Evolutionary conservation across 495 filamentous ascomycete species (phyloP).

Genomic region (Clohesyomyces aquaticus): DNA sequence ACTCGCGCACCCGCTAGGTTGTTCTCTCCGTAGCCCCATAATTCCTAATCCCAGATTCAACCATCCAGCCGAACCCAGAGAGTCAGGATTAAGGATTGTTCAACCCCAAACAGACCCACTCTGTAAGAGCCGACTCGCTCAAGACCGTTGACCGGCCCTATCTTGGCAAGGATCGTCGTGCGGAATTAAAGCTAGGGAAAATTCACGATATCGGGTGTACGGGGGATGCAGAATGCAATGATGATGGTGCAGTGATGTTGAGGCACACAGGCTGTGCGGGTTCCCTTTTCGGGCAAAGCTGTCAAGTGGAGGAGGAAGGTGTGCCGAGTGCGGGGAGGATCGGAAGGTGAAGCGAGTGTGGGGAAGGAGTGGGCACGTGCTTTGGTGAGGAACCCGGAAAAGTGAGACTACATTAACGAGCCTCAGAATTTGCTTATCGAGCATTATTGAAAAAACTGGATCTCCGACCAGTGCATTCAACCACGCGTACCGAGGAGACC

Average conservation of each 20-base stretch:
- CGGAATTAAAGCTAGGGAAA: neutral
- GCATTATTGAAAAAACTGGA: too few species aligned
- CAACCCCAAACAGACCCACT: neutral
- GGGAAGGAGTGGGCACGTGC: neutral
- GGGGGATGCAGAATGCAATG: neutral
- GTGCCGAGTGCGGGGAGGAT: neutral
- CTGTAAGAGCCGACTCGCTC: neutral
- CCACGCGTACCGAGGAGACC: too few species aligned
- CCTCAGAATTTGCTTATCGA: too few species aligned
- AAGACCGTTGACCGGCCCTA: neutral
- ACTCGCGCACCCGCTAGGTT: too few species aligned
- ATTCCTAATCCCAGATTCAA: neutral
- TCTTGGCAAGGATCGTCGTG: neutral
- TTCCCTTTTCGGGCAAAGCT: conserved; percentile 1
- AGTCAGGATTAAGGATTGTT: too few species aligned
- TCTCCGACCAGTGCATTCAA: too few species aligned
- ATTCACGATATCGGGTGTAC: too few species aligned
- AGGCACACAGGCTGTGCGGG: neutral
- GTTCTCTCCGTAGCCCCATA: too few species aligned
- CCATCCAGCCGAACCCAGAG: too few species aligned
- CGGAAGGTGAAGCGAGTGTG: conserved; percentile 8
- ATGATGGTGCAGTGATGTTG: conserved; percentile 3
- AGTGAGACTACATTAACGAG: too few species aligned
- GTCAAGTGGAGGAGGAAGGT: conserved; percentile 4
- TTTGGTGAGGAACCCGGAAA: too few species aligned